Base-by-base conservation (phyloP, 768 basidiomycete species). In the Sistotremastrum niveocremeum region DNA sequence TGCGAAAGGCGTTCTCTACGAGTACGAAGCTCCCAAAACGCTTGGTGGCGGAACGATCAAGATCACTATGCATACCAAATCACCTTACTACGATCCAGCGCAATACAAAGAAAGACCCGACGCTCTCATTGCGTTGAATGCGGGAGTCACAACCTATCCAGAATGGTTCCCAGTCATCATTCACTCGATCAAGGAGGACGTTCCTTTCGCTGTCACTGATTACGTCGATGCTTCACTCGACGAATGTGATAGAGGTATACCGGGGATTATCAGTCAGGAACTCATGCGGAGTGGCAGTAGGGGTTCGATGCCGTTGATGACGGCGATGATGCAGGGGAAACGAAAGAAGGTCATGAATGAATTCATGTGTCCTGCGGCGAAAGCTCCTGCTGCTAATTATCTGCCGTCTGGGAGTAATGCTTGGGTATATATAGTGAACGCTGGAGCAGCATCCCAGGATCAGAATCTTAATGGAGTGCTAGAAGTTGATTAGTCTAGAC, bases 201-300 rank as follows among this genome's bases (percentile, higher is more conserved):
- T 49, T 7, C 48, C 48, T 7, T 49, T 49, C 37, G 48, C 46
- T 48, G 38, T 48, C 31, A 47, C 47, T 6, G 48, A 49, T 32
- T 47, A 44, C 44, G 41, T 46, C 44, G 44, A 46, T 36, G 44
- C 43, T 20, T 38, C 37, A 12, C 2, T 38, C 2, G 10, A 10
- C 10, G 37, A 38, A 38, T 10, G 12, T 38, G 37, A 38, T 10
- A 38, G 20, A 20, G 20, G 20, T 20, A 20, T 20, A 20, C 20
- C 20, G 20, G 20, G 20, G 20, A 20, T 20, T 20, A 20, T 20
- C 20, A 20, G 20, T 20, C 20, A 20, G 20, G 20, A 20, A 20
- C 20, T 20, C 20, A 20, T 20, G 20, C 20, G 20, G 20, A 20
- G 20, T 20, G 20, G 20, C 1, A 20, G 20, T 20, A 20, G 20